phyloP scores from a whole-genome alignment of 192 early-diverging fungal genomes.

The Coemansia sp. region DNA sequence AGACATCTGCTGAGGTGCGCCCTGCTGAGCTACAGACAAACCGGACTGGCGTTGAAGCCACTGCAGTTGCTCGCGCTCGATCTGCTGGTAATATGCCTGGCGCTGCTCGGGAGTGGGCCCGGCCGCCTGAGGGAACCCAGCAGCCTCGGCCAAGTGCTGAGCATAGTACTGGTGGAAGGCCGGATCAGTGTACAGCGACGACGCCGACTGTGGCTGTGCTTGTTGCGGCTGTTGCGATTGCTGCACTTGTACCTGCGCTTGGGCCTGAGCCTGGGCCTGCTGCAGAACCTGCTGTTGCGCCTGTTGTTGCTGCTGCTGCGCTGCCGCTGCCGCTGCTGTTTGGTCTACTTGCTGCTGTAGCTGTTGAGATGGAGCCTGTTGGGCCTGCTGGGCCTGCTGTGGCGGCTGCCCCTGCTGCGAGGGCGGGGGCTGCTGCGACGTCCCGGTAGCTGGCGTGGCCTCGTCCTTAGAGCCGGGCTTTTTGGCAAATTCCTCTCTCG shows the following conservation, averaged over 20 bases:
- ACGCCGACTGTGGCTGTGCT: conserved; percentile 7
- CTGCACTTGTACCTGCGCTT: conserved; percentile 5
- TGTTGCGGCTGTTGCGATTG: conserved; percentile 10
- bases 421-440: conserved; percentile 1
- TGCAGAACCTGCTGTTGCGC: conserved; percentile 7
- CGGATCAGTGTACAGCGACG: conserved; percentile 26
- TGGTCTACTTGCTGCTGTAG: not conserved
- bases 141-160: conserved; percentile 43
- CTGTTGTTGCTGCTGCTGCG: conserved; percentile 10
- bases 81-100: conserved; percentile 51
- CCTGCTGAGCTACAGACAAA: conserved; percentile 19
- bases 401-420: not conserved
- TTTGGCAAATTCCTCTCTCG: conserved; percentile 73
- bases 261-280: conserved; percentile 15
- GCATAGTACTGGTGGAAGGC: conserved; percentile 52
- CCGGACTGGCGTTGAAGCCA: conserved; percentile 49
- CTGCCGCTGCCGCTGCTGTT: not conserved
- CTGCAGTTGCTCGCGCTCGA: conserved; percentile 50
- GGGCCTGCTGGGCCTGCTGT: not conserved
- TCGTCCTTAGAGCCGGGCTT: conserved; percentile 4
- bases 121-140: conserved; percentile 34
- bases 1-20: not conserved
- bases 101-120: conserved; percentile 43
- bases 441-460: not conserved
- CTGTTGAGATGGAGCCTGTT: not conserved